Conservation (phyloP, 2,329 filamentous ascomycete species). For the Drechmeria coniospora region DNA sequence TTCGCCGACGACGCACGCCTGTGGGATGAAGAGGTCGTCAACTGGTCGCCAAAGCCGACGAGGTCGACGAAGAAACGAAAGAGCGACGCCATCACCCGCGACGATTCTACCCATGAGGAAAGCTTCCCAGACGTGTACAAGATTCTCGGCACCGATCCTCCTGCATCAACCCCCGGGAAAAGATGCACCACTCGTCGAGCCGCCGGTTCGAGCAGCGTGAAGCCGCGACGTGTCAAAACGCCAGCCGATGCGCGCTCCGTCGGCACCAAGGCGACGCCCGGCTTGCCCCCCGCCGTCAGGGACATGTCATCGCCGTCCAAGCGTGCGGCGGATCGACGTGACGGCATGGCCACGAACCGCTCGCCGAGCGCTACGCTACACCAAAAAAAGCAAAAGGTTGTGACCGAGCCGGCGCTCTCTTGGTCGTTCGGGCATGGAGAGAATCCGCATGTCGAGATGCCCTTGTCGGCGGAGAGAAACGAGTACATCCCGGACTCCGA, state of each 20-base stretch:
- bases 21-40: constrained; percentile 27
- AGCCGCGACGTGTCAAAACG: constrained; percentile 6
- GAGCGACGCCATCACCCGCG: constrained; percentile 28
- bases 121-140: constrained; percentile 41
- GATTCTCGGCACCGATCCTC: constrained; percentile 25
- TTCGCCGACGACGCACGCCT: constrained; percentile 22
- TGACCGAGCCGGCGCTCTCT: not conserved
- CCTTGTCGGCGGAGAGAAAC: constrained; percentile 5
- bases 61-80: constrained; percentile 36
- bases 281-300: constrained; percentile 7
- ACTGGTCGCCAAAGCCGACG: constrained; percentile 20
- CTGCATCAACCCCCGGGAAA: constrained; percentile 17
- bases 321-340: constrained; percentile 5
- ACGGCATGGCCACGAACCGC: too few relatives aligned
- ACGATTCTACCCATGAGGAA: constrained; percentile 21
- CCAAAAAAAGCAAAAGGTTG: constrained; percentile 7
- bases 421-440: not conserved
- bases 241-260: constrained; percentile 1
- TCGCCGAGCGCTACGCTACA: not conserved
- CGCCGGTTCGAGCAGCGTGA: constrained; percentile 7
- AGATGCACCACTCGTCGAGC: constrained; percentile 9
- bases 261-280: not conserved
- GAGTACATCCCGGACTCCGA: constrained; percentile 39
- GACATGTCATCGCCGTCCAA: constrained; percentile 14
- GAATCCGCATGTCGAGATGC: constrained; percentile 3